Evolutionary conservation across 768 basidiomycete genomes (phyloP).

Genomic region (Suillus luteus): DNA sequence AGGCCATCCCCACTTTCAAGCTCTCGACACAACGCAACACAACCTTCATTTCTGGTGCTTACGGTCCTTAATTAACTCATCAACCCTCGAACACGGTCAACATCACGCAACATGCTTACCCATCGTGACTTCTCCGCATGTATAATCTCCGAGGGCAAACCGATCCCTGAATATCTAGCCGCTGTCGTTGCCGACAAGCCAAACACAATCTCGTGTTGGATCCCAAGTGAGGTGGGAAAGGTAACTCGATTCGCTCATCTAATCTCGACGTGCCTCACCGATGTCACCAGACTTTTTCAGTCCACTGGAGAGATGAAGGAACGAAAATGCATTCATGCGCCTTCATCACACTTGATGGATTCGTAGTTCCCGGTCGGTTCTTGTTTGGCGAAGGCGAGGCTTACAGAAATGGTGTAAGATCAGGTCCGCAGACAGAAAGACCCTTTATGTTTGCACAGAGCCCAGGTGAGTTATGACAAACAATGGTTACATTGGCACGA

Average conservation of each 20-base stretch:
- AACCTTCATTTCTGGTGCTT: constrained; percentile 13
- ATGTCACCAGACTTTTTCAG: constrained; percentile 50
- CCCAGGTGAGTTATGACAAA: constrained; percentile 35
- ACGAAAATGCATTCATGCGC: constrained; percentile 53
- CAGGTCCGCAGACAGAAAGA: constrained; percentile 50
- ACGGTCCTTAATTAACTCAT: constrained; percentile 17
- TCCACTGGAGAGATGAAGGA: constrained; percentile 68
- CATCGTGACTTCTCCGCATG: constrained; percentile 70
- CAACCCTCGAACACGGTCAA: background rate
- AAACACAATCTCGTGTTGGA: constrained; percentile 64
- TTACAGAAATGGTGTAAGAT: constrained; percentile 54
- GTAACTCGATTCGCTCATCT: constrained; percentile 31
- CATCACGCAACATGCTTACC: constrained; percentile 42
- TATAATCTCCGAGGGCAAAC: constrained; percentile 54
- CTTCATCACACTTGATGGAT: constrained; percentile 67
- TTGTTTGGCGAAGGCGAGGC: constrained; percentile 57
- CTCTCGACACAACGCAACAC: constrained; percentile 1
- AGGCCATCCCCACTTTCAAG: background rate
- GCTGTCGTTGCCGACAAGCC: constrained; percentile 46
- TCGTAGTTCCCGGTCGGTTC: constrained; percentile 62
- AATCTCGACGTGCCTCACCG: constrained; percentile 12
- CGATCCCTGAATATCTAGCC: constrained; percentile 57
- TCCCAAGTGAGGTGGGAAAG: constrained; percentile 61
- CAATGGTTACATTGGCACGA: background rate
- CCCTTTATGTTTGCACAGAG: constrained; percentile 61